Percentiles rank a stretch among this genome's conserved stretches.
Conservation (phyloP, 768 basidiomycete genomes). For the Rubroboletus pulcherrimus region DNA sequence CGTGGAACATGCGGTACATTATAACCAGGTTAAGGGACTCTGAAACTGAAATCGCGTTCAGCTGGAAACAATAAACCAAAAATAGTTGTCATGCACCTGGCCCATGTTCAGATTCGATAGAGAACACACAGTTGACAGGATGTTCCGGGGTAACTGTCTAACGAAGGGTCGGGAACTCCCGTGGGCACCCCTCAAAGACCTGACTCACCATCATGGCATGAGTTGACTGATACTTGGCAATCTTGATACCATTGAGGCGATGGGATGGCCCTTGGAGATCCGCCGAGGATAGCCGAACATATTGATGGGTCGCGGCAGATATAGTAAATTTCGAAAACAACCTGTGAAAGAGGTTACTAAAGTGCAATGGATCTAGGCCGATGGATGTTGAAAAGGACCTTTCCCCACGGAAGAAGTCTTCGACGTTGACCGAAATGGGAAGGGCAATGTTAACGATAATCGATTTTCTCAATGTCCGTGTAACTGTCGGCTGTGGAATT, state of each 20-base stretch:
- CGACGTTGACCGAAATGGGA: conserved; percentile 89
- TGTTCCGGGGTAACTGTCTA: conserved; percentile 76
- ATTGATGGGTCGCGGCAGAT: conserved; percentile 73
- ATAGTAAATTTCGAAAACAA: conserved; percentile 89
- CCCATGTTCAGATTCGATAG: conserved; percentile 60
- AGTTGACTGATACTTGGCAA: conserved; percentile 45
- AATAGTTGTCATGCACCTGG: conserved; percentile 42
- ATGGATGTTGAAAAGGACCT: conserved; percentile 43
- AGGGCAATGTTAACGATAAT: conserved; percentile 63
- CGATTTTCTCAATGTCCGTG: conserved; percentile 51
- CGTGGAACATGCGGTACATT: conserved; percentile 73
- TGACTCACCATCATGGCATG: conserved; percentile 48
- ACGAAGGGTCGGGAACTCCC: conserved; percentile 1
- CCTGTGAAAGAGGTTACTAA: conserved; percentile 38
- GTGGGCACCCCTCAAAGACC: neutral
- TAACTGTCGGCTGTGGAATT: conserved; percentile 44
- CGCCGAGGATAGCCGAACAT: conserved; percentile 70
- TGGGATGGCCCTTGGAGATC: conserved; percentile 45
- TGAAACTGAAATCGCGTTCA: conserved; percentile 41
- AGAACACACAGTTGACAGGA: conserved; percentile 78
- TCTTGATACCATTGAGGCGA: conserved; percentile 47
- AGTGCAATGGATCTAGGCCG: neutral
- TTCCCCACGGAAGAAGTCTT: conserved; percentile 90
- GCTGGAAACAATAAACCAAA: conserved; percentile 4
- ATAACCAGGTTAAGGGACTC: conserved; percentile 64